These are phyloP conservation scores for Penicillium expansum DNA, from an alignment of 2,329 filamentous ascomycete species.

Conservation along the genomic window DNA sequence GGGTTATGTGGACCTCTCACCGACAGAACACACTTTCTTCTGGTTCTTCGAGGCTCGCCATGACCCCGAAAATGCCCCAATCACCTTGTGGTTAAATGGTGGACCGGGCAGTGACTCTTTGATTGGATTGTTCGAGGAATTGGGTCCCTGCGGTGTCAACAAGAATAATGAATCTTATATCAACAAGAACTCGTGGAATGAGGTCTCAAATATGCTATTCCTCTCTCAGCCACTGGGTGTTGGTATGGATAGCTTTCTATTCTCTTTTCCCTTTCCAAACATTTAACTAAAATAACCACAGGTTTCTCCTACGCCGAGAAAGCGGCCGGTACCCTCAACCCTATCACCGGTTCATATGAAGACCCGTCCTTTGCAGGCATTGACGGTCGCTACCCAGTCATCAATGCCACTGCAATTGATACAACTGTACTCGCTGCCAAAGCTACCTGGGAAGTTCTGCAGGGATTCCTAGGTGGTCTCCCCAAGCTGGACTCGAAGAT, in stretches of 20 bases:
- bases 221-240: constrained; percentile 60
- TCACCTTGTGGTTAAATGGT: constrained; percentile 45
- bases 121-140: constrained; percentile 44
- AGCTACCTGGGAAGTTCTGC: constrained; percentile 55
- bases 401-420: constrained; percentile 51
- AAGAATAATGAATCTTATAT: constrained; percentile 45
- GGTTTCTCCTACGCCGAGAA: constrained; percentile 38
- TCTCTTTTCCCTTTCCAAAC: not conserved
- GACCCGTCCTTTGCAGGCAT: constrained; percentile 44
- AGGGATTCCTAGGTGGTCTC: constrained; percentile 53
- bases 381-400: constrained; percentile 49
- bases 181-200: constrained; percentile 61
- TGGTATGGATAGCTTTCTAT: constrained; percentile 35
- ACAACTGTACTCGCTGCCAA: constrained; percentile 57
- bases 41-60: constrained; percentile 59
- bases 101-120: constrained; percentile 44
- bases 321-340: constrained; percentile 43
- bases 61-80: constrained; percentile 46
- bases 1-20: constrained; percentile 54
- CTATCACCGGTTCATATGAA: constrained; percentile 46
- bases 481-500: constrained; percentile 50
- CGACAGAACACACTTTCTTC: constrained; percentile 53
- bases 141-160: constrained; percentile 47
- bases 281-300: constrained; percentile 11
- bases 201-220: constrained; percentile 60